Base-by-base conservation (phyloP, 2,329 filamentous ascomycete genomes). In the Trichophaea hybrida region DNA sequence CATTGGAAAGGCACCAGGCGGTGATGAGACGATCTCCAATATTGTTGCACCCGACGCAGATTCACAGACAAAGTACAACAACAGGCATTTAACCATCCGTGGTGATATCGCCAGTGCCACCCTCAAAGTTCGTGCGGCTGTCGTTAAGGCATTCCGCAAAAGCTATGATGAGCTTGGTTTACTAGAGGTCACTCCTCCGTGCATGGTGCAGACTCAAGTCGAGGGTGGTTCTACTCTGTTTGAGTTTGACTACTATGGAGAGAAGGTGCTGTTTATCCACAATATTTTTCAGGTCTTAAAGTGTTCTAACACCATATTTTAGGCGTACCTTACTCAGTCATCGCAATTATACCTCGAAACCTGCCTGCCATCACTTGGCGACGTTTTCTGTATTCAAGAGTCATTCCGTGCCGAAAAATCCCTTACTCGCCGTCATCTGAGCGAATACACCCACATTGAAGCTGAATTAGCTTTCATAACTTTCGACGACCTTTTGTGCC, bases 391-490 rank as follows among this genome's bases (percentile, higher is more conserved):
- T 72, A 91, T 98, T 69, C 90, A 95, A 74, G 95, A 95, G 73
- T 97, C 91, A 1, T 98, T 98, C 84, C 90, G 93, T 63, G 93
- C 93, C 12, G 93, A 98, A 75, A 96, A 96, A 76, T 91, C 85
- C 5, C 78, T 97, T 60, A 98, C 93, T 54, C 86, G 93, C 63
- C 87, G 93, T 70, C 93, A 98, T 72, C 75, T 98, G 69, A 87
- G 88, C 52, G 93, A 98, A 75, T 98, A 96, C 77, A 94, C 90
- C 1, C 93, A 98, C 75, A 81, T 98, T 67, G 93, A 98, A 75
- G 91, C 85, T 61, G 93, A 98, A 74, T 79, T 98, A 61, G 93
- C 97, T 76, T 97, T 93, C 72, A 94, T 98, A 75, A 81, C 80
- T 67, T 98, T 98, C 71, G 80, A 85, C 66, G 89, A 96, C 73